Evolutionary conservation across 768 basidiomycete genomes (phyloP).

Genomic region (Lactarius akahatsu): DNA sequence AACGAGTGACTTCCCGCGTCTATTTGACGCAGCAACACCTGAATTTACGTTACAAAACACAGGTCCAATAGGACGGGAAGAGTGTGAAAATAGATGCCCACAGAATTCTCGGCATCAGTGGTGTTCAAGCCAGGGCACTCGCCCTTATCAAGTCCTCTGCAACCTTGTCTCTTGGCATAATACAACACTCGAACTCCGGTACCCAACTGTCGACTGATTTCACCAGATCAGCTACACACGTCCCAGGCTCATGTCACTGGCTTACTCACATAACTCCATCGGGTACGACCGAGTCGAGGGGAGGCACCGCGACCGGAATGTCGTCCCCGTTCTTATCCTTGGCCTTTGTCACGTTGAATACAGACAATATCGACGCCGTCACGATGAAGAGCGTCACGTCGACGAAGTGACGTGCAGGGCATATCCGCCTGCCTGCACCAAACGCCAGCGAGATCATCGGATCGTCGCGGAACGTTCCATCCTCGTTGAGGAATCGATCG

Average conservation of each 20-base stretch:
- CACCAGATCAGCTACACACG: neutral
- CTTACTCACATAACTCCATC: neutral
- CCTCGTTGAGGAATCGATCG: constrained; percentile 31
- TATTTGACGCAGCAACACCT: no score
- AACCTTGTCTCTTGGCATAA: neutral
- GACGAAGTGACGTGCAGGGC: neutral
- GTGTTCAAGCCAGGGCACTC: neutral
- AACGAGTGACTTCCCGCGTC: no score
- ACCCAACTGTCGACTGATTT: neutral
- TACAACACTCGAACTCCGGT: neutral
- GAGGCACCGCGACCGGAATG: neutral
- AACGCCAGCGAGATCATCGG: neutral
- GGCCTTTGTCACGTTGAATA: constrained; percentile 14
- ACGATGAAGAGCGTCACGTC: neutral
- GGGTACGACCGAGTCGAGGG: neutral
- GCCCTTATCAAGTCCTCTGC: constrained; percentile 3
- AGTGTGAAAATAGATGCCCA: neutral
- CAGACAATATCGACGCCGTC: constrained; percentile 7
- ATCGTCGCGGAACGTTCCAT: constrained; percentile 9
- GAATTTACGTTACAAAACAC: no score
- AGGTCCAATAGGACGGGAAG: neutral
- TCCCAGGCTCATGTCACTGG: neutral
- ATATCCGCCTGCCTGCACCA: neutral
- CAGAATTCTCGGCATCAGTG: neutral
- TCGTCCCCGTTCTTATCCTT: constrained; percentile 1